Conservation (phyloP, 2,329 filamentous ascomycete species). For the Fusarium sp. region DNA sequence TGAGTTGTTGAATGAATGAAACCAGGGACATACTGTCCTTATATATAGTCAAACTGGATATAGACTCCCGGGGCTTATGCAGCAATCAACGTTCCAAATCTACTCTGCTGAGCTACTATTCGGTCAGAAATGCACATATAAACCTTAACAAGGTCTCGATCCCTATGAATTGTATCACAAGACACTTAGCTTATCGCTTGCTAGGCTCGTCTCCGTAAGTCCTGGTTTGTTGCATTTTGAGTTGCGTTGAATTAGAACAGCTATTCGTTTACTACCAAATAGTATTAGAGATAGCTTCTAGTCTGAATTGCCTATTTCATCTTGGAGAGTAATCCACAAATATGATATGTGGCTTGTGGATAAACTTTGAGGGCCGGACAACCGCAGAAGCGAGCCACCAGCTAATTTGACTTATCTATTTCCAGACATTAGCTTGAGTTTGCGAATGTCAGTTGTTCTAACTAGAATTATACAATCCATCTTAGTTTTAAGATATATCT, state of each 20-base stretch:
- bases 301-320: not conserved
- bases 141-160: not conserved
- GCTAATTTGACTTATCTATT: no score
- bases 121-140: accelerated
- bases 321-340: accelerated
- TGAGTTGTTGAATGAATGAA: not conserved
- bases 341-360: not conserved
- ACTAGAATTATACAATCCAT: no score
- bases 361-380: not conserved
- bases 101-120: accelerated
- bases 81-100: accelerated
- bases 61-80: no score
- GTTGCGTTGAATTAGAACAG: not conserved
- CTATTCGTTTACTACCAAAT: not conserved
- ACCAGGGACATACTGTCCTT: accelerated
- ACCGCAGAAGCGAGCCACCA: accelerated
- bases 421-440: no score
- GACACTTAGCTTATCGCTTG: not conserved
- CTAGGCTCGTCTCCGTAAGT: accelerated
- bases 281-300: accelerated
- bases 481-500: no score
- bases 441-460: no score
- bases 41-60: not conserved
- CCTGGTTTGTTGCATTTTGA: not conserved
- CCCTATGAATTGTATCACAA: no score